Evolutionary conservation across 2,329 filamentous ascomycete species (phyloP).

Genomic region (Orbilia javanica): DNA sequence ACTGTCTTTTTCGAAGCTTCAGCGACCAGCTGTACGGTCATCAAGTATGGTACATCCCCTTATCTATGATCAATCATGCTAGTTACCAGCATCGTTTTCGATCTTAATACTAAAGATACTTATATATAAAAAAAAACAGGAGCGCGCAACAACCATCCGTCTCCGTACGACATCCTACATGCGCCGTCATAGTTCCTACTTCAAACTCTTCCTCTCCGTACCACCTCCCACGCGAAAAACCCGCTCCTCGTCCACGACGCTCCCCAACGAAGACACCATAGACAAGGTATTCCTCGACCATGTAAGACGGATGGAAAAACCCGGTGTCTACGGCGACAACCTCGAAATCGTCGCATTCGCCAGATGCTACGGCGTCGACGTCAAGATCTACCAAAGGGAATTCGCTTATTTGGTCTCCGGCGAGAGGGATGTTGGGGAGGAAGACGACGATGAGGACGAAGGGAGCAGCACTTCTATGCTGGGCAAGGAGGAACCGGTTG

Average conservation of each 20-base stretch:
- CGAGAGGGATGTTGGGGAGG: conserved; percentile 66
- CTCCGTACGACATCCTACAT: conserved; percentile 71
- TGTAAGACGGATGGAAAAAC: conserved; percentile 72
- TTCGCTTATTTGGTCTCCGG: conserved; percentile 66
- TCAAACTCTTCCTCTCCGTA: conserved; percentile 74
- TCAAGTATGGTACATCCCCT: conserved; percentile 51
- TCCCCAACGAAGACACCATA: conserved; percentile 70
- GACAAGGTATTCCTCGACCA: conserved; percentile 71
- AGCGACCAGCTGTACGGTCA: conserved; percentile 61
- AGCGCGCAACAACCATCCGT: conserved; percentile 68
- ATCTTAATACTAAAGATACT: background rate
- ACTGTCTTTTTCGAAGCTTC: conserved; percentile 64
- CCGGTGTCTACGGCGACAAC: conserved; percentile 75
- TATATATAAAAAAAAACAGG: conserved; percentile 19
- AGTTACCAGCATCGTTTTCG: too few species aligned
- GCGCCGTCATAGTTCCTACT: conserved; percentile 72
- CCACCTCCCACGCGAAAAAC: conserved; percentile 68
- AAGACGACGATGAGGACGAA: conserved; percentile 61
- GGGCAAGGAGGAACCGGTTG: conserved; percentile 62
- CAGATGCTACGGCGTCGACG: conserved; percentile 72
- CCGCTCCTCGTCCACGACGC: conserved; percentile 67
- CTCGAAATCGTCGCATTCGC: conserved; percentile 77
- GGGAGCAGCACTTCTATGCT: conserved; percentile 58
- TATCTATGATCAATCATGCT: too few species aligned
- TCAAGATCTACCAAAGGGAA: conserved; percentile 73